phyloP scores from a whole-genome alignment of 768 basidiomycete species.

The Amanita subjunquillea region DNA sequence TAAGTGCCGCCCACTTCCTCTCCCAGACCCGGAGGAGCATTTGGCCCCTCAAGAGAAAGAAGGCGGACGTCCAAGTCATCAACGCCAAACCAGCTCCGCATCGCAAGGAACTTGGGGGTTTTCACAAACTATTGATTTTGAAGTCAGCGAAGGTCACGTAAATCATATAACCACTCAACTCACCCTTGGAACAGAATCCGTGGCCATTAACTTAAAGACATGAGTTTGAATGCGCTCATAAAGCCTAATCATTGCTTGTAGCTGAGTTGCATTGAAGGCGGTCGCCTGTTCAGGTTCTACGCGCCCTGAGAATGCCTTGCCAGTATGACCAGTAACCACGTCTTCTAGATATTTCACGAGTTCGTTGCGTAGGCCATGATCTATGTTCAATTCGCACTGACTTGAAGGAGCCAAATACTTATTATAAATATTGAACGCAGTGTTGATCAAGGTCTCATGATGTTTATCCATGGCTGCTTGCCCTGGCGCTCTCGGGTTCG shows the following conservation, averaged over 20 bases:
- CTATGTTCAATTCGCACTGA: slow-evolving; percentile 95
- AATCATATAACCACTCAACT: slow-evolving; percentile 22
- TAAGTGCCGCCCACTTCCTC: slow-evolving; percentile 81
- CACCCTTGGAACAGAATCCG: slow-evolving; percentile 97
- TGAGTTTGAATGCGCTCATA: slow-evolving; percentile 97
- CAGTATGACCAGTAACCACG: slow-evolving; percentile 68
- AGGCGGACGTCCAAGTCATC: slow-evolving; percentile 50
- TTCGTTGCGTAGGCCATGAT: slow-evolving; percentile 92
- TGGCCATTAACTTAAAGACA: slow-evolving; percentile 96
- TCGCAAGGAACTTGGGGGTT: slow-evolving; percentile 69
- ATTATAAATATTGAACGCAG: slow-evolving; percentile 89
- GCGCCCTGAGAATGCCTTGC: slow-evolving; percentile 69
- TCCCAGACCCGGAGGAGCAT: slow-evolving; percentile 61
- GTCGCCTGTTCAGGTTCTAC: slow-evolving; percentile 75
- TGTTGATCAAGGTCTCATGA: slow-evolving; percentile 89
- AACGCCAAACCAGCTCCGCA: slow-evolving; percentile 68
- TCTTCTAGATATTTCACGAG: slow-evolving; percentile 89
- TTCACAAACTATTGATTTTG: slow-evolving; percentile 63
- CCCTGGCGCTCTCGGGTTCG: slow-evolving; percentile 42
- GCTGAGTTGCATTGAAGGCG: slow-evolving; percentile 88
- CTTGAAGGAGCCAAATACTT: slow-evolving; percentile 94
- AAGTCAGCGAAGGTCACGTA: slow-evolving; percentile 7
- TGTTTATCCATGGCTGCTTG: slow-evolving; percentile 94
- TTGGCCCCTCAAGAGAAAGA: slow-evolving; percentile 35
- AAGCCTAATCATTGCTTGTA: slow-evolving; percentile 85